Conservation (phyloP, 1,284 basidiomycete species). For the Afroboletus lepidellus region DNA sequence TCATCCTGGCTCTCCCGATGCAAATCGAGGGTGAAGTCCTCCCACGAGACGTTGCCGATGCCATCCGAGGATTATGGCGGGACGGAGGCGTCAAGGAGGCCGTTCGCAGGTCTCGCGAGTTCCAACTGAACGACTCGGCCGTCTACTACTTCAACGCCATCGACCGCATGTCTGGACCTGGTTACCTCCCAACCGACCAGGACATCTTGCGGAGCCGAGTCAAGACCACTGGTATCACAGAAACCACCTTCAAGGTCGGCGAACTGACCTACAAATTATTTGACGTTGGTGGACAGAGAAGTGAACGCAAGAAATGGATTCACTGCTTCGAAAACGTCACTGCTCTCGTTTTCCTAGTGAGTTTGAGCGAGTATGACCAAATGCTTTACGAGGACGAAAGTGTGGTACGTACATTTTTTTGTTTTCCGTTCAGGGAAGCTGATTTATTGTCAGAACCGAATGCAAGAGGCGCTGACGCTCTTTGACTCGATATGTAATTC, state of each 20-base stretch:
- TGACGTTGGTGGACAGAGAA: conserved; percentile 94
- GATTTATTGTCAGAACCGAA: conserved; percentile 70
- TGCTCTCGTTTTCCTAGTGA: conserved; percentile 91
- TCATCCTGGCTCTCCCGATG: conserved; percentile 78
- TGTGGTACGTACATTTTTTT: conserved; percentile 58
- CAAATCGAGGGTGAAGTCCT: conserved; percentile 86
- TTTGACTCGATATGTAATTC: conserved; percentile 98
- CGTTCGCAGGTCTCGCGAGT: conserved; percentile 84
- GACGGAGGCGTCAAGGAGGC: conserved; percentile 85
- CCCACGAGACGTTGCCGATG: conserved; percentile 77
- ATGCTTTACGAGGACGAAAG: conserved; percentile 92
- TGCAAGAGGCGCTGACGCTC: conserved; percentile 93
- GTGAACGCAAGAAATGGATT: conserved; percentile 94
- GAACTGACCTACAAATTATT: conserved; percentile 91
- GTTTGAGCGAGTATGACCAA: conserved; percentile 93
- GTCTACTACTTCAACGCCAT: conserved; percentile 95
- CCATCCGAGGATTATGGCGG: conserved; percentile 84
- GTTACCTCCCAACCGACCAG: conserved; percentile 89
- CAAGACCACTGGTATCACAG: conserved; percentile 96
- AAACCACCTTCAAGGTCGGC: conserved; percentile 92
- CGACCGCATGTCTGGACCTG: conserved; percentile 73
- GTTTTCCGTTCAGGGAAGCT: conserved; percentile 8
- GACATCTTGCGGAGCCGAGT: conserved; percentile 94
- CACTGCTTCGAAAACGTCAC: conserved; percentile 98
- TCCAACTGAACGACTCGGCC: conserved; percentile 96